These are phyloP conservation scores for Thermomucor indicae-seudaticae DNA, from an alignment of 371 early-diverging fungal species.

Conservation along the genomic window DNA sequence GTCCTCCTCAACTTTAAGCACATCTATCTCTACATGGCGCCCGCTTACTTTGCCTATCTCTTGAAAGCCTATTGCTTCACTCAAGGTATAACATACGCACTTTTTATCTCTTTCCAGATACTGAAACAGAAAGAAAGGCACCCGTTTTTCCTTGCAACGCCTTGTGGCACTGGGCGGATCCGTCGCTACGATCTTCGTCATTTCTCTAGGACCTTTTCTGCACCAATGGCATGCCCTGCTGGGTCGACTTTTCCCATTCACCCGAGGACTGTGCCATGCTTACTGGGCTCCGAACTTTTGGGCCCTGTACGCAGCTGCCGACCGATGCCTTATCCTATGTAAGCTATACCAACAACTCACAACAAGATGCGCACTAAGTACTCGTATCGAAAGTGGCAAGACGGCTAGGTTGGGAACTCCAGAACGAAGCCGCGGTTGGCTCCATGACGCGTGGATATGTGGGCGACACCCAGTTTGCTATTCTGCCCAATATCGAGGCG, in stretches of 20 bases:
- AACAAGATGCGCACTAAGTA: neutral
- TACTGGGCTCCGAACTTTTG: slow-evolving; percentile 98
- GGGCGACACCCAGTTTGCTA: slow-evolving; percentile 82
- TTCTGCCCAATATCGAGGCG: slow-evolving; percentile 76
- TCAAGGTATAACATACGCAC: too few relatives aligned
- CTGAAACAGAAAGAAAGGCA: neutral
- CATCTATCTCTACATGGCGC: slow-evolving; percentile 93
- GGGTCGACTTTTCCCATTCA: slow-evolving; percentile 93
- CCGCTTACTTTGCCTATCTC: slow-evolving; percentile 90
- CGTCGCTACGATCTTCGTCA: slow-evolving; percentile 64
- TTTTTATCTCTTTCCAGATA: too few relatives aligned
- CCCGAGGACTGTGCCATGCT: slow-evolving; percentile 92
- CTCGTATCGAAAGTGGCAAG: slow-evolving; percentile 24
- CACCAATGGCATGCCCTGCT: slow-evolving; percentile 74
- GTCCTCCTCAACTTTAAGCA: slow-evolving; percentile 93
- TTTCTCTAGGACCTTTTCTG: slow-evolving; percentile 84
- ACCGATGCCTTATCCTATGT: slow-evolving; percentile 66
- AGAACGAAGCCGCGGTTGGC: slow-evolving; percentile 44
- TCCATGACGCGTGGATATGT: slow-evolving; percentile 91
- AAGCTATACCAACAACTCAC: too few relatives aligned
- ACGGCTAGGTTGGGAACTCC: slow-evolving; percentile 33
- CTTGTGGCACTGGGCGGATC: slow-evolving; percentile 61
- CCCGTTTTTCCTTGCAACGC: slow-evolving; percentile 29
- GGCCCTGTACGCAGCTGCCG: slow-evolving; percentile 87
- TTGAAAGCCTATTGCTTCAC: slow-evolving; percentile 80